Evolutionary conservation across 805 yeast species (phyloP).

Genomic region (Ogataea polymorpha): DNA sequence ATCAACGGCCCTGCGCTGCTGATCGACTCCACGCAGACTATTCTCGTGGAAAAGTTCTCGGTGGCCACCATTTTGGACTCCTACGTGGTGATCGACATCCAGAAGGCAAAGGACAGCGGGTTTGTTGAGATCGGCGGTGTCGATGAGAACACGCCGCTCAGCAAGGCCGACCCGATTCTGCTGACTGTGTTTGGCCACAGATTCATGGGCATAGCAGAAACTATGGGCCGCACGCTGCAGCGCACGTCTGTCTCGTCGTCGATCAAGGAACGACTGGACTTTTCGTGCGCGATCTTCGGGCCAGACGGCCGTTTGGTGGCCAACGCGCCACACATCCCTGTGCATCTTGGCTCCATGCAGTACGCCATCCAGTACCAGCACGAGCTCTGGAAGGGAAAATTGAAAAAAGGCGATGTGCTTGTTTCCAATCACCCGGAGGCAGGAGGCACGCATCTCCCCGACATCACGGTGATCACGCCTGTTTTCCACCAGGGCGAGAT

Average conservation of each 20-base stretch:
- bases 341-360: conserved; percentile 43
- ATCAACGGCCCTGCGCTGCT: conserved; percentile 38
- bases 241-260: conserved; percentile 39
- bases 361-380: conserved; percentile 38
- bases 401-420: conserved; percentile 40
- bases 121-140: conserved; percentile 8
- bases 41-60: conserved; percentile 37
- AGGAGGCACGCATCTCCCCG: conserved; percentile 45
- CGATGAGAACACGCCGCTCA: conserved; percentile 12
- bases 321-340: conserved; percentile 44
- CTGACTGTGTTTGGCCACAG: conserved; percentile 41
- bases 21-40: conserved; percentile 38
- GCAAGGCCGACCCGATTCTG: conserved; percentile 36
- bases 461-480: conserved; percentile 54
- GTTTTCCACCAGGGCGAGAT: conserved; percentile 42
- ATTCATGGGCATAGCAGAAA: conserved; percentile 45
- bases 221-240: conserved; percentile 41
- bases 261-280: conserved; percentile 43
- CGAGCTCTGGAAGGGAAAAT: conserved; percentile 36
- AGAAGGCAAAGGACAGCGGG: conserved; percentile 4
- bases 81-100: conserved; percentile 32
- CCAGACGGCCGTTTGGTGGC: conserved; percentile 39
- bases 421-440: conserved; percentile 41
- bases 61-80: conserved; percentile 34
- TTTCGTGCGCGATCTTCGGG: conserved; percentile 43